phyloP scores from a whole-genome alignment of 129 eudicot genomes.

The Calendula officinalis region DNA sequence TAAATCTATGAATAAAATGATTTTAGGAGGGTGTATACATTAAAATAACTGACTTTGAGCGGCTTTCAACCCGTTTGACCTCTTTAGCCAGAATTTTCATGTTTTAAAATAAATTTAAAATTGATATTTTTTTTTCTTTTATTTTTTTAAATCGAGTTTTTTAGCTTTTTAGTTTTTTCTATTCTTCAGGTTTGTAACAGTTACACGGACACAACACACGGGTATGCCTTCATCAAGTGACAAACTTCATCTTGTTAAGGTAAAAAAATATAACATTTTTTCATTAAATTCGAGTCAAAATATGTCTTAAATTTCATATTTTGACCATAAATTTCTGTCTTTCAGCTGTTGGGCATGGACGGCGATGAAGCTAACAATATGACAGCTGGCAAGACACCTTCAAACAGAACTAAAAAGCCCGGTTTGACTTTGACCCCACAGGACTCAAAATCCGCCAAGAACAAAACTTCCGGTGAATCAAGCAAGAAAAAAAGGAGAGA shows the following conservation, averaged over 20 bases:
- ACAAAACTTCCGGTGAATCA: conserved; percentile 38
- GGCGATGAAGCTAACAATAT: conserved; percentile 46
- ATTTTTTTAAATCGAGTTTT: background rate
- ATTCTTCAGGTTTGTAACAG: conserved; percentile 72
- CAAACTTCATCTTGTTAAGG: conserved; percentile 78
- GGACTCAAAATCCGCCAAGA: conserved; percentile 33
- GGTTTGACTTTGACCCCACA: conserved; percentile 19
- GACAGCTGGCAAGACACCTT: conserved; percentile 20
- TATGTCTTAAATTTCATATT: background rate
- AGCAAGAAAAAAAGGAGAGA: conserved; percentile 45
- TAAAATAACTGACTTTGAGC: too few species aligned
- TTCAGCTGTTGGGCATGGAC: conserved; percentile 70
- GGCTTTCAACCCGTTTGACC: too few species aligned
- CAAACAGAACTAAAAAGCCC: conserved; percentile 29
- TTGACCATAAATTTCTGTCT: background rate
- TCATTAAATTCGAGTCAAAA: background rate
- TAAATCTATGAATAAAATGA: background rate
- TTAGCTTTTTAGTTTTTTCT: conserved; percentile 3
- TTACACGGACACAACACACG: conserved; percentile 69
- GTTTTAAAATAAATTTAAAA: background rate
- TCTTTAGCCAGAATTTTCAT: too few species aligned
- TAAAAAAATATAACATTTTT: conserved; percentile 14
- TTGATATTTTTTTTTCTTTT: background rate
- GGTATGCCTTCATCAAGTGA: conserved; percentile 82
- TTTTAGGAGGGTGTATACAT: background rate